Percentiles rank a stretch among this genome's conserved stretches.
Evolutionary conservation across 257 asterid species (phyloP).

Genomic region (Cordia subcordata): DNA sequence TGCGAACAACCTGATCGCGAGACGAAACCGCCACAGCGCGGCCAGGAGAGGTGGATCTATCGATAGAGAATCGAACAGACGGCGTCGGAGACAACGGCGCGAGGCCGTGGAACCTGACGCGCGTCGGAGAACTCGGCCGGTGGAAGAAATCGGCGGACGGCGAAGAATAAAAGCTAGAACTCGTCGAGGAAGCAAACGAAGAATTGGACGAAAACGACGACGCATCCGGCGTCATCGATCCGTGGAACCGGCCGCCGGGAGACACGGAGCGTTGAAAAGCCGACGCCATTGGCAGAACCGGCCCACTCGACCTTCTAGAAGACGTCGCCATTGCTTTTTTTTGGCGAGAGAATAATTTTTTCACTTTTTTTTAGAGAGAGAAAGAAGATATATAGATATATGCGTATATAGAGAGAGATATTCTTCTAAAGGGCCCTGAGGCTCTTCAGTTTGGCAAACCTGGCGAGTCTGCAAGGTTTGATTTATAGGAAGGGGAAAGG

Average conservation of each 20-base stretch:
- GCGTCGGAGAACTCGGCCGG: constrained; percentile 78
- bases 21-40: constrained; percentile 53
- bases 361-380: neutral
- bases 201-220: constrained; percentile 23
- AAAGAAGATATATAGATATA: neutral
- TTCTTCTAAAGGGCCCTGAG: constrained; percentile 45
- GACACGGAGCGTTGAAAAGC: constrained; percentile 37
- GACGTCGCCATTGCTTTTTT: constrained; percentile 52
- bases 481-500: constrained; percentile 44
- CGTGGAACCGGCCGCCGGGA: constrained; percentile 36
- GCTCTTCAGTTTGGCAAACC: constrained; percentile 83
- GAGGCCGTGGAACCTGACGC: constrained; percentile 65
- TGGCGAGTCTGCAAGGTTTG: constrained; percentile 42
- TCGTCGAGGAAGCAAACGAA: constrained; percentile 43
- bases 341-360: neutral
- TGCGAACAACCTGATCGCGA: constrained; percentile 55
- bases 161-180: constrained; percentile 41
- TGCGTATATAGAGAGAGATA: constrained; percentile 1
- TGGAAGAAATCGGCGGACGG: constrained; percentile 38
- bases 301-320: constrained; percentile 52
- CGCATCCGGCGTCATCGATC: constrained; percentile 26
- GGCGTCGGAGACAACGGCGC: constrained; percentile 52
- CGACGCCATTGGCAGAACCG: constrained; percentile 33
- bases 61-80: constrained; percentile 70
- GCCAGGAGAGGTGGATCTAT: constrained; percentile 69